phyloP scores from a whole-genome alignment of 2,329 filamentous ascomycete genomes.

The Stemphylium lycopersici region DNA sequence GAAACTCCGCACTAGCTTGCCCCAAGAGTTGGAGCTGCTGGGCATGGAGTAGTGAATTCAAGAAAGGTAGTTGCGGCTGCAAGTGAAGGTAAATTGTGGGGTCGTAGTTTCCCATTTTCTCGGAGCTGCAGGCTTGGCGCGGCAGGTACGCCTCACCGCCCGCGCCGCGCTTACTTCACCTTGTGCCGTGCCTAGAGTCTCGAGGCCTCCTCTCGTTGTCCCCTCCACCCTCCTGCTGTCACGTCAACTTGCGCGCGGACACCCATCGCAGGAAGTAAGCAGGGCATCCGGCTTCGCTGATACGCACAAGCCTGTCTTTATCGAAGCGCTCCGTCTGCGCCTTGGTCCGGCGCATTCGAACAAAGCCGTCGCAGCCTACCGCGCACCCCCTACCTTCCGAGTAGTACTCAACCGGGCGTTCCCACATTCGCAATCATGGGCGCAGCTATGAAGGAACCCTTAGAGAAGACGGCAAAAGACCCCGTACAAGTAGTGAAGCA shows the following conservation, averaged over 20 bases:
- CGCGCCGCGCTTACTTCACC: constrained; percentile 20
- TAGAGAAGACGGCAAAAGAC: constrained; percentile 43
- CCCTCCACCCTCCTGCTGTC: constrained; percentile 18
- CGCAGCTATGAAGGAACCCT: constrained; percentile 50
- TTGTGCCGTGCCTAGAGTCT: constrained; percentile 6
- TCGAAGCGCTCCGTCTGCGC: constrained; percentile 1
- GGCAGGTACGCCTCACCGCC: constrained; percentile 33
- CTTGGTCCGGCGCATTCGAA: constrained; percentile 16
- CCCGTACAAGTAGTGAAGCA: constrained; percentile 72
- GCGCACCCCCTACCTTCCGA: background rate
- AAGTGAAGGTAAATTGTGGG: constrained; percentile 14
- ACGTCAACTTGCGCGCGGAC: constrained; percentile 20
- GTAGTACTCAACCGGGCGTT: background rate
- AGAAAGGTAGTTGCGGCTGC: constrained; percentile 7
- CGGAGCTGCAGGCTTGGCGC: constrained; percentile 27
- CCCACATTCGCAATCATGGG: constrained; percentile 13
- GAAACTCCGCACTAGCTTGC: constrained; percentile 27
- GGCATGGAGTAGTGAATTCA: constrained; percentile 27
- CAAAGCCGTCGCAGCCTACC: constrained; percentile 8
- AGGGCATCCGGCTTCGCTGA: constrained; percentile 1
- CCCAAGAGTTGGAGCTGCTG: constrained; percentile 26
- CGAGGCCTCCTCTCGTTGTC: constrained; percentile 5
- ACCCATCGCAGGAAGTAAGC: constrained; percentile 10
- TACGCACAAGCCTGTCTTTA: background rate
- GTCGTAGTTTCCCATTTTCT: constrained; percentile 29